phyloP scores from a whole-genome alignment of 2,329 filamentous ascomycete genomes.

The Orbilia ellipsospora region DNA sequence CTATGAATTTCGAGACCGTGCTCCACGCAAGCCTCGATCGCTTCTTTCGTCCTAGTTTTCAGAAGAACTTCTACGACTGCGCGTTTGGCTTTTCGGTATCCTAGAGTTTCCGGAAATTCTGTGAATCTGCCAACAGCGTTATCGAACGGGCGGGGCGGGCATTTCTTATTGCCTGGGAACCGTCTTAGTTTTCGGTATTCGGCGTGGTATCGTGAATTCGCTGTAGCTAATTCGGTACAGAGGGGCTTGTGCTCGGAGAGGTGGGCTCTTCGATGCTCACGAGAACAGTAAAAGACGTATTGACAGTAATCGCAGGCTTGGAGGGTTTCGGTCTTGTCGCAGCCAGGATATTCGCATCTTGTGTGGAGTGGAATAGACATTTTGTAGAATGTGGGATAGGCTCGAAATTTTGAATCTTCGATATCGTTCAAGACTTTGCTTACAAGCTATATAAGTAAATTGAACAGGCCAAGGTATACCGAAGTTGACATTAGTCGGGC shows the following conservation, averaged over 20 bases:
- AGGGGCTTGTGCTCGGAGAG: conserved; percentile 21
- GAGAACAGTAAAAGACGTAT: conserved; percentile 40
- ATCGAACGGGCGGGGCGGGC: conserved; percentile 20
- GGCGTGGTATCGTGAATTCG: conserved; percentile 24
- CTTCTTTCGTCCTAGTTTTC: conserved; percentile 25
- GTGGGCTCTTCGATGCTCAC: conserved; percentile 20
- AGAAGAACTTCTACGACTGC: conserved; percentile 24
- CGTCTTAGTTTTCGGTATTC: conserved; percentile 33
- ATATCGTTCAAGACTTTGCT: too few relatives aligned
- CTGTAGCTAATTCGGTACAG: conserved; percentile 25
- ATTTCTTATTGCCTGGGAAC: conserved; percentile 29
- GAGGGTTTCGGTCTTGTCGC: conserved; percentile 28
- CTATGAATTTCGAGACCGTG: conserved; percentile 35
- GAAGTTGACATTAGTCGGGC: too few relatives aligned
- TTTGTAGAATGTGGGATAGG: background rate
- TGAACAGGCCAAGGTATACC: too few relatives aligned
- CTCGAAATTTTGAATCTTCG: too few relatives aligned
- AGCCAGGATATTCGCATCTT: conserved; percentile 26
- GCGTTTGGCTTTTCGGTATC: conserved; percentile 28
- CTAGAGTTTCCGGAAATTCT: conserved; percentile 28
- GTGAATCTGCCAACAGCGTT: conserved; percentile 32
- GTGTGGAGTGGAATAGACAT: conserved; percentile 27
- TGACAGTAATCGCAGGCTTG: conserved; percentile 39
- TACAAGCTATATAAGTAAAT: too few relatives aligned
- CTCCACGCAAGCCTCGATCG: conserved; percentile 26